A percentile compares a stretch with the other conserved stretches of the same genome.
Conservation (phyloP, 2,329 filamentous ascomycete genomes). For the Pseudogymnoascus sp. region DNA sequence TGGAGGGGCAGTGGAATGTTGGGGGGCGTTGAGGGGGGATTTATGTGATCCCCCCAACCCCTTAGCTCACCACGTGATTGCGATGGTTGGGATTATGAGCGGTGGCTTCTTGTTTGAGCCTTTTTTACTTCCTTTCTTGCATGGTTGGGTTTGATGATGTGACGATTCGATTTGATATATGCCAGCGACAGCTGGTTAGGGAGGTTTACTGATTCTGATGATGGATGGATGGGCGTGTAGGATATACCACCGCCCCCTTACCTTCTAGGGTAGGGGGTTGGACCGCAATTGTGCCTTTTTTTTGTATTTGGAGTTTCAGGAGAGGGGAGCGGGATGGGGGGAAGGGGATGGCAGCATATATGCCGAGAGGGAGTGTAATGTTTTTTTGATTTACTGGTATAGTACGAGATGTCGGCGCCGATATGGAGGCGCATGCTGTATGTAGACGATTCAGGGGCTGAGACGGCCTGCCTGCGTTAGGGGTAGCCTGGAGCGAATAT, state of each 20-base stretch:
- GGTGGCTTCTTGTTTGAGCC: neutral
- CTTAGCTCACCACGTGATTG: neutral
- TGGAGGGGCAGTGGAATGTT: conserved; percentile 4
- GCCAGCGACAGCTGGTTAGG: neutral
- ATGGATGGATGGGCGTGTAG: conserved; percentile 1
- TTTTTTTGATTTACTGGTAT: neutral
- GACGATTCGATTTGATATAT: conserved; percentile 4
- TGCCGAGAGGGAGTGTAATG: neutral
- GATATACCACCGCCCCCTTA: conserved; percentile 4
- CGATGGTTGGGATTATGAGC: neutral
- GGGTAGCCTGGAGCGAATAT: neutral
- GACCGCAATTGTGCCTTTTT: neutral
- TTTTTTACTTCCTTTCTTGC: neutral
- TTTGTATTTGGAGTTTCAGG: neutral
- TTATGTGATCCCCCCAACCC: neutral
- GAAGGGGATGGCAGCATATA: neutral
- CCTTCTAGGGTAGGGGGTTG: conserved; percentile 1
- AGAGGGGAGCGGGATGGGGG: neutral
- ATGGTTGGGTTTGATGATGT: neutral
- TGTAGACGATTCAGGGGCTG: neutral
- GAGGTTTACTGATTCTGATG: conserved; percentile 4
- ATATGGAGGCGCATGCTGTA: neutral
- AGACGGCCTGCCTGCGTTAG: neutral
- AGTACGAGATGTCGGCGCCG: neutral
- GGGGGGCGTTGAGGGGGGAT: neutral